A percentile compares a stretch with the other conserved stretches of the same genome.
Evolutionary conservation across 805 yeast genomes (phyloP).

Genomic region (Cephaloascus albidus): DNA sequence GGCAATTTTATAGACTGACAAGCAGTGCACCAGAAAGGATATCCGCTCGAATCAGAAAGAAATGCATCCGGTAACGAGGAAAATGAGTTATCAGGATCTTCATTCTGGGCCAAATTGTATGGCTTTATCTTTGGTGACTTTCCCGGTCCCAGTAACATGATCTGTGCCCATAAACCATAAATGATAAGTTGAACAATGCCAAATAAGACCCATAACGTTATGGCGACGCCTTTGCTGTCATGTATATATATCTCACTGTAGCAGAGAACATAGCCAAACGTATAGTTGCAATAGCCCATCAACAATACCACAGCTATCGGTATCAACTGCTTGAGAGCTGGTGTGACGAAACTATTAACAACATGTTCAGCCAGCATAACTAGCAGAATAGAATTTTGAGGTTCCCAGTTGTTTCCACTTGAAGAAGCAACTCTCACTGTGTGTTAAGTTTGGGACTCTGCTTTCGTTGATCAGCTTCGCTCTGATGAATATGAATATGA

Average conservation of each 20-base stretch:
- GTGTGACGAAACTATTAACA: too few relatives aligned
- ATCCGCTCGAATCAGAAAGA: slow-evolving; percentile 63
- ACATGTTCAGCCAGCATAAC: too few relatives aligned
- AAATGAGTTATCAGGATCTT: slow-evolving; percentile 5
- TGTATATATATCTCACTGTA: slow-evolving; percentile 23
- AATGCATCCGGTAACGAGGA: slow-evolving; percentile 48
- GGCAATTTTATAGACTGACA: slow-evolving; percentile 60
- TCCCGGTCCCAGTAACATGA: slow-evolving; percentile 54
- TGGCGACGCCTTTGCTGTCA: slow-evolving; percentile 21
- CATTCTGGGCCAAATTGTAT: slow-evolving; percentile 12
- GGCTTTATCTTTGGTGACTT: slow-evolving; percentile 24
- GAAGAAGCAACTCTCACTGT: too few relatives aligned
- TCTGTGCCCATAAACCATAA: slow-evolving; percentile 31
- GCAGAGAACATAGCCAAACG: slow-evolving; percentile 32
- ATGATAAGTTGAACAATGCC: slow-evolving; percentile 6
- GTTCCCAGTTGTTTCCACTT: slow-evolving; percentile 3
- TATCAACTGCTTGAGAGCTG: slow-evolving; percentile 1
- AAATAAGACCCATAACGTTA: slow-evolving; percentile 23
- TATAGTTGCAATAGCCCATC: slow-evolving; percentile 33
- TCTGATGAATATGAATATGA: slow-evolving; percentile 2
- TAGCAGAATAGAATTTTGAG: background rate
- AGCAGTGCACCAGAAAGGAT: slow-evolving; percentile 64
- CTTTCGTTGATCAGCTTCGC: slow-evolving; percentile 4
- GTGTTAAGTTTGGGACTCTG: too few relatives aligned
- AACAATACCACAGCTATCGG: slow-evolving; percentile 19